A percentile compares a stretch with the other conserved stretches of the same genome.
Conservation (phyloP, 2,329 filamentous ascomycete species). For the Ustulina deusta region DNA sequence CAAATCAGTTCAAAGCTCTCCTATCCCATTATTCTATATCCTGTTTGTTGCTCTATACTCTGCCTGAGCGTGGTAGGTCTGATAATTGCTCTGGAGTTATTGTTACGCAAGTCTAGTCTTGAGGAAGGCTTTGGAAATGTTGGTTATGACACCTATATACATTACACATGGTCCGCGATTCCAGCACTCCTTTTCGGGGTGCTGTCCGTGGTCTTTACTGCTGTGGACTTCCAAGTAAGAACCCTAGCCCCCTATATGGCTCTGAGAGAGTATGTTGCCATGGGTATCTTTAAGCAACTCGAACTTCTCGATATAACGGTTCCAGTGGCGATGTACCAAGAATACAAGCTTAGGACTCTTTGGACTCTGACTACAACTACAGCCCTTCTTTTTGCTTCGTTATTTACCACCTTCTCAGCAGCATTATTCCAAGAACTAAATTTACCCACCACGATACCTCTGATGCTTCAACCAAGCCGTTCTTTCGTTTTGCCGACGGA, state of each 20-base stretch:
- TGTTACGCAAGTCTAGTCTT: background rate
- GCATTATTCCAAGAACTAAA: constrained; percentile 5
- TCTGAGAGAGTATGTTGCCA: background rate
- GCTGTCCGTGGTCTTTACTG: background rate
- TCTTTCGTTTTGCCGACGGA: background rate
- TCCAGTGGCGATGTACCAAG: background rate
- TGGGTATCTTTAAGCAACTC: background rate
- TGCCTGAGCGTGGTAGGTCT: background rate
- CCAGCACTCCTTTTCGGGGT: constrained; percentile 10
- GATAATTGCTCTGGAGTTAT: background rate
- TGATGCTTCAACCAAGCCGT: background rate
- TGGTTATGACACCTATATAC: background rate
- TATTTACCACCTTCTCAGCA: constrained; percentile 24
- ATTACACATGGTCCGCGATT: constrained; percentile 7
- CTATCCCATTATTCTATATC: constrained; percentile 2
- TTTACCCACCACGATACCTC: background rate
- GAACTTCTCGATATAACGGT: constrained; percentile 16
- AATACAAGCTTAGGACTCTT: background rate
- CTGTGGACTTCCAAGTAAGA: constrained; percentile 4
- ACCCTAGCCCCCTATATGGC: background rate
- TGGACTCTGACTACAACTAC: constrained; percentile 10
- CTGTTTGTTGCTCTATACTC: background rate
- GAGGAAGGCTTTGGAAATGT: constrained; percentile 10
- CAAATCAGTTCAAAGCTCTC: background rate
- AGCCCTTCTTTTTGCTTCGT: constrained; percentile 13